Base-by-base conservation (phyloP, 1,284 basidiomycete genomes). In the Hypsizygus ulmarius region DNA sequence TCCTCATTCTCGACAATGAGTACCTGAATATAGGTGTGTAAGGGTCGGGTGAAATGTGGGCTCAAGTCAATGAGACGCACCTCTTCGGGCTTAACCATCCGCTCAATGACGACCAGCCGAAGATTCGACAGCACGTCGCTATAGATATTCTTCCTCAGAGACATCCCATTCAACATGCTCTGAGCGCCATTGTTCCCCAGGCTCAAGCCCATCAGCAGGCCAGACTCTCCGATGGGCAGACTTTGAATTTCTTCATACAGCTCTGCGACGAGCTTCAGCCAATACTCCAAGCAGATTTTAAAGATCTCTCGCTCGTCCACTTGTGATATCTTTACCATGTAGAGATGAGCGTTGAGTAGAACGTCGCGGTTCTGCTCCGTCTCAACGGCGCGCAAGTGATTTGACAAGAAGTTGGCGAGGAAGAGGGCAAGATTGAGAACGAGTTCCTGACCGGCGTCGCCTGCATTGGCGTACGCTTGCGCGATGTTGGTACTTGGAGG, bases 31-130 rank as follows among this genome's bases (percentile, higher is more conserved):
- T 39, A 48, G 34, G 59, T 51, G 8, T 8, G 7, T 33, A 38
- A 55, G 42, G 28, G 19, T 25, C n/a, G 19, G 34, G 41, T 47
- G 5, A 50, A 36, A 21, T 42, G 16, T n/a, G 3, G 29, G 12
- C 8, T 41, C 11, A 43, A 33, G 39, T 6, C 8, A 39, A 28
- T 34, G 30, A 37, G 34, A 67, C 81, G 51, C 54, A 93, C 93
- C 81, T 99, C 97, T 68, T 99, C 97, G 9, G 97, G 97, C 71
- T 99, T 99, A 59, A 98, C 97, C 97, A 99, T 99, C 63, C 93
- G 85, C 70, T 98, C 96, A 59, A 99, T 97, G 68, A 99, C 94
- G 41, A 99, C 96, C 53, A 99, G 71, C 33, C 97, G 83, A 55
- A 99, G 70, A 66, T 99, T 98, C 41, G 91, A 95, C 49, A 99